phyloP scores from a whole-genome alignment of 2,329 filamentous ascomycete species.

The Dactylonectria estremocensis region DNA sequence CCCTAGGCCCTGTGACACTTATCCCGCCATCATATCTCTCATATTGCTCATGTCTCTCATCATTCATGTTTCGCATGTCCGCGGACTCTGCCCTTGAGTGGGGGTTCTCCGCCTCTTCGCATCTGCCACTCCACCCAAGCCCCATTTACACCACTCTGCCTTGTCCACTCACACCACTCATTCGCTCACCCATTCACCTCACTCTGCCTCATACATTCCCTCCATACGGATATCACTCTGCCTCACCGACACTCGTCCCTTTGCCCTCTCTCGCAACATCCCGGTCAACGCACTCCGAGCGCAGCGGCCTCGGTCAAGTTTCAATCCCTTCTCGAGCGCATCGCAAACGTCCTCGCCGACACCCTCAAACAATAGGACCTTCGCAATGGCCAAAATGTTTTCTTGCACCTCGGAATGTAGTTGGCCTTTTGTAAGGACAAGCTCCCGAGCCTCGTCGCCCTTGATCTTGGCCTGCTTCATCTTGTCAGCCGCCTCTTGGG shows the following conservation, averaged over 20 bases:
- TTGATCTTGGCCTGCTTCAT: neutral
- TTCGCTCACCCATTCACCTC: too few relatives aligned
- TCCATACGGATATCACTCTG: too few relatives aligned
- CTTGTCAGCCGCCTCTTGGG: neutral
- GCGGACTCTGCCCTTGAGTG: neutral
- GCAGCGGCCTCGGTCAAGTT: too few relatives aligned
- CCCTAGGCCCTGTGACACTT: too few relatives aligned
- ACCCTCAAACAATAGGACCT: neutral
- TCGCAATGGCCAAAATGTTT: neutral
- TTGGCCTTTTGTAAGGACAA: too few relatives aligned
- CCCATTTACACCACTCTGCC: neutral
- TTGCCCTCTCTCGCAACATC: too few relatives aligned
- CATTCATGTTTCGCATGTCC: neutral
- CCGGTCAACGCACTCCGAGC: too few relatives aligned
- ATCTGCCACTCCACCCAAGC: neutral
- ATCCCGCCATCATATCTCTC: too few relatives aligned
- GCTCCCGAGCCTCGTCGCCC: neutral
- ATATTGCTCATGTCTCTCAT: too few relatives aligned
- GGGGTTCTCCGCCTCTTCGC: neutral
- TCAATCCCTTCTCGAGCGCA: neutral
- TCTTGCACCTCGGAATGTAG: neutral
- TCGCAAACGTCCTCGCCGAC: neutral
- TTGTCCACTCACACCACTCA: too few relatives aligned
- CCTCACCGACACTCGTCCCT: too few relatives aligned
- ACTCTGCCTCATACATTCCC: too few relatives aligned